A percentile compares a stretch with the other conserved stretches of the same genome.
phyloP scores from a whole-genome alignment of 2,329 filamentous ascomycete genomes.

The Alternaria postmessia region DNA sequence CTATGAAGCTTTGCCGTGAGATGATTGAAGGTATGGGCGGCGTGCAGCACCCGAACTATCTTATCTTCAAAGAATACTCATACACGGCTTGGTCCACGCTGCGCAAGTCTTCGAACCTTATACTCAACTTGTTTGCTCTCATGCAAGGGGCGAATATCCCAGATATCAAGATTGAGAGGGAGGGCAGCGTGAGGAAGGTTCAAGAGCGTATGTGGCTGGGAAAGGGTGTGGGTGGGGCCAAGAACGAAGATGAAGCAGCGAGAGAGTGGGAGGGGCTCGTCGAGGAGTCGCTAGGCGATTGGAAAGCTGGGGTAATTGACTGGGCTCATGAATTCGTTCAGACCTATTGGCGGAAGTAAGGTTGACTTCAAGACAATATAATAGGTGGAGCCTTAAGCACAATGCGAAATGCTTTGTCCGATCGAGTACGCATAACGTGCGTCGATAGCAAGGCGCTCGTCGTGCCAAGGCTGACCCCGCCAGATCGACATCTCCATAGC shows the following conservation, averaged over 20 bases:
- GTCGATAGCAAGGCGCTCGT: neutral
- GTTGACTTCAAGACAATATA: neutral
- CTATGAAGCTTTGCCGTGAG: constrained; percentile 96
- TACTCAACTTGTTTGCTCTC: constrained; percentile 92
- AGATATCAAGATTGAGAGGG: constrained; percentile 89
- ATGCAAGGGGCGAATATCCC: constrained; percentile 99
- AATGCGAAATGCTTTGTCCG: neutral
- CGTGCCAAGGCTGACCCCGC: constrained; percentile 1
- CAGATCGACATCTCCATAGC: neutral
- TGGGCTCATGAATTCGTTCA: constrained; percentile 93
- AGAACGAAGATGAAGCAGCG: constrained; percentile 84
- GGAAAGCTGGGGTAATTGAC: constrained; percentile 94
- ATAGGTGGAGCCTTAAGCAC: neutral
- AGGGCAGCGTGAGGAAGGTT: constrained; percentile 94
- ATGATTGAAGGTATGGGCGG: constrained; percentile 99
- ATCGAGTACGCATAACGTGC: neutral
- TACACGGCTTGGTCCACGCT: constrained; percentile 93
- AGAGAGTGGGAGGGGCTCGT: constrained; percentile 88
- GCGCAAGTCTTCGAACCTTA: constrained; percentile 86
- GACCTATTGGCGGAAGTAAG: constrained; percentile 72
- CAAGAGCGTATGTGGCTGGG: constrained; percentile 94
- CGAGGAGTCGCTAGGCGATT: constrained; percentile 81
- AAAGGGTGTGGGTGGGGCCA: constrained; percentile 56
- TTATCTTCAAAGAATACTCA: constrained; percentile 92
- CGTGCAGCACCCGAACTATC: constrained; percentile 78